Percentiles rank a stretch among this genome's conserved stretches.
Evolutionary conservation across 2,329 filamentous ascomycete genomes (phyloP).

Genomic region (Colletotrichum sp.): DNA sequence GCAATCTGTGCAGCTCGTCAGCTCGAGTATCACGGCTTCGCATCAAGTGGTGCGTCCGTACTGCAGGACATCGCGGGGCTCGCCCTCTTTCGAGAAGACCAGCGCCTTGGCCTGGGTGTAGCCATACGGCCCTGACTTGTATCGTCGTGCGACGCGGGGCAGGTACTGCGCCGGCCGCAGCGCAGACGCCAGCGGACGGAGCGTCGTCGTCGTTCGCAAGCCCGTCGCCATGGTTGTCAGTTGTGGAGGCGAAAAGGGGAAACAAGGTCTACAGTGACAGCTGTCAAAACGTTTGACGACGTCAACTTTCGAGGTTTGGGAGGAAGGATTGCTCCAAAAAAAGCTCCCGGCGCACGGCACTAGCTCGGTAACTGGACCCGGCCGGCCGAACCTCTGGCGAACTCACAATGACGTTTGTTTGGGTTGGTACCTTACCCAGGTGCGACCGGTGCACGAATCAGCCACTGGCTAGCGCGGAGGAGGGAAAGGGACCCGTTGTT

Average conservation of each 20-base stretch:
- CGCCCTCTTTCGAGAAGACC: constrained; percentile 75
- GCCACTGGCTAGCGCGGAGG: background rate
- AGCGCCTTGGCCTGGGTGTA: constrained; percentile 88
- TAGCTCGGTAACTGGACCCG: constrained; percentile 20
- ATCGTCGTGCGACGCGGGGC: constrained; percentile 37
- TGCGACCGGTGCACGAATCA: background rate
- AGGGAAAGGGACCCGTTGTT: background rate
- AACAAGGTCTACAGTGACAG: background rate
- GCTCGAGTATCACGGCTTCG: background rate
- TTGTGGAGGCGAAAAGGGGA: background rate
- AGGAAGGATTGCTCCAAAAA: background rate
- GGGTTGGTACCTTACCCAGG: background rate
- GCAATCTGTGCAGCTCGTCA: constrained; percentile 48
- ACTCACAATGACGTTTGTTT: constrained; percentile 16
- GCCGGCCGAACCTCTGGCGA: constrained; percentile 1
- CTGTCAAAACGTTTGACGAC: background rate
- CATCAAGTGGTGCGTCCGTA: constrained; percentile 35
- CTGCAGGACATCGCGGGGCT: constrained; percentile 74
- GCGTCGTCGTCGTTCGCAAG: constrained; percentile 9
- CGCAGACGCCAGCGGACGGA: constrained; percentile 15
- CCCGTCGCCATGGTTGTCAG: constrained; percentile 1
- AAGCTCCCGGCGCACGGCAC: background rate
- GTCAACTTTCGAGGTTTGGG: background rate
- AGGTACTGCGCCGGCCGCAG: constrained; percentile 6
- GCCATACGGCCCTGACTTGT: constrained; percentile 71